Evolutionary conservation across 176 grass and related monocot genomes (phyloP), one percentile per base, ranked within the genome.

Genomic region (Phoenix roebelenii): DNA sequence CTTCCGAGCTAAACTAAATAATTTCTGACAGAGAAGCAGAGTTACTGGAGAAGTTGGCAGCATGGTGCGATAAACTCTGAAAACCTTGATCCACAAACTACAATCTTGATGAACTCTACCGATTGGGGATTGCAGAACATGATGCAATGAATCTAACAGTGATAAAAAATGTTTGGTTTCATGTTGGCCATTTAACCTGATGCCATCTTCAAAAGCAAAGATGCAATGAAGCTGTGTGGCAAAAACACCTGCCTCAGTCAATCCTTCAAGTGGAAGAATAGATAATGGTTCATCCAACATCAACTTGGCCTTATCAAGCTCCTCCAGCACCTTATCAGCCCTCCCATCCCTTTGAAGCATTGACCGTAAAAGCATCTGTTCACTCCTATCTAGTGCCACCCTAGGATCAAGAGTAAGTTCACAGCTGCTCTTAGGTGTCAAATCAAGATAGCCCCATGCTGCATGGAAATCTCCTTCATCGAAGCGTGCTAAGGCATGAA

Each of bases 321-420:
- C 83, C 64, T 77, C 77, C 25, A 25, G 71, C 62, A 72, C 50
- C 39, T 54, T 73, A 49, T 78, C 79, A 57, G 65, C 32, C 48
- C 81, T 83, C 54, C 69, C 85, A 67, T 68, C 71, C 73, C 63
- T 72, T 50, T 62, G 78, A 69, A 96, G 86, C 92, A 96, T 96
- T 69, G 83, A 85, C 52, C 86, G 83, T 65, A 96, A 55, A 26
- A 96, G 83, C 86, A 96, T 96, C 63, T 82, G 70, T 66, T 96
- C 92, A 77, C 92, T 96, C 82, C 92, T 96, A 74, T 96, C 86
- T 60, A 90, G 49, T 72, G 92, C 80, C 39, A 96, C 59, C 72
- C 90, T 90, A 39, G 83, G 83, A 85, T 96, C 83, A 74, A 96
- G 86, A 24, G 80, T 87, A 75, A 84, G 72, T 72, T 96, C 92